A percentile compares a stretch with the other conserved stretches of the same genome.
phyloP scores from a whole-genome alignment of 73 alveolate species.

The Paraurostyla sp. region DNA sequence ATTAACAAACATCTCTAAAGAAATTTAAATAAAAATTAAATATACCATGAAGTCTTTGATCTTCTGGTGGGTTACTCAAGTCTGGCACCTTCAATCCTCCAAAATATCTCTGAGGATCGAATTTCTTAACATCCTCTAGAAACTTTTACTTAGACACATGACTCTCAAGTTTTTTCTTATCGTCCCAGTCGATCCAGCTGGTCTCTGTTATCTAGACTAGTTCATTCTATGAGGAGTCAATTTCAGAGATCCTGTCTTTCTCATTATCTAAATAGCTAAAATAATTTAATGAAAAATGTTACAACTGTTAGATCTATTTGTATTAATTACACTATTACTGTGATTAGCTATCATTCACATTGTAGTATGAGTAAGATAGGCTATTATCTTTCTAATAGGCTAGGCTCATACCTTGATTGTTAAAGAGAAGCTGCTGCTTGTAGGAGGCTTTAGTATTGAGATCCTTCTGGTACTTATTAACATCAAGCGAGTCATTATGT shows the following conservation, averaged over 20 bases:
- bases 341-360: background rate
- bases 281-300: background rate
- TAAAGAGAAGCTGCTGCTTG: too few species aligned
- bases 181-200: slow-evolving; percentile 50
- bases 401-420: too few species aligned
- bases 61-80: slow-evolving; percentile 25
- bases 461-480: too few species aligned
- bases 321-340: background rate
- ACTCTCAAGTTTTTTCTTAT: slow-evolving; percentile 10
- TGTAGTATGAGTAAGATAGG: background rate
- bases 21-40: background rate
- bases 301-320: slow-evolving; percentile 13
- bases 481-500: too few species aligned
- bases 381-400: background rate
- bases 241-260: background rate
- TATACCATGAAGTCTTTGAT: slow-evolving; percentile 1
- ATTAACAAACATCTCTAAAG: background rate
- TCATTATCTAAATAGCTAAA: slow-evolving; percentile 7
- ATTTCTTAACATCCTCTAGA: background rate
- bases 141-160: background rate
- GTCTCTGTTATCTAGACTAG: background rate
- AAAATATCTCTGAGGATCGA: slow-evolving; percentile 29
- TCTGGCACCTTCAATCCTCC: slow-evolving; percentile 22
- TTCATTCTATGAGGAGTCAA: slow-evolving; percentile 12
- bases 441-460: too few species aligned